A percentile compares a stretch with the other conserved stretches of the same genome.
Evolutionary conservation across 2,329 filamentous ascomycete genomes (phyloP).

Genomic region (Rosellinia necatrix): DNA sequence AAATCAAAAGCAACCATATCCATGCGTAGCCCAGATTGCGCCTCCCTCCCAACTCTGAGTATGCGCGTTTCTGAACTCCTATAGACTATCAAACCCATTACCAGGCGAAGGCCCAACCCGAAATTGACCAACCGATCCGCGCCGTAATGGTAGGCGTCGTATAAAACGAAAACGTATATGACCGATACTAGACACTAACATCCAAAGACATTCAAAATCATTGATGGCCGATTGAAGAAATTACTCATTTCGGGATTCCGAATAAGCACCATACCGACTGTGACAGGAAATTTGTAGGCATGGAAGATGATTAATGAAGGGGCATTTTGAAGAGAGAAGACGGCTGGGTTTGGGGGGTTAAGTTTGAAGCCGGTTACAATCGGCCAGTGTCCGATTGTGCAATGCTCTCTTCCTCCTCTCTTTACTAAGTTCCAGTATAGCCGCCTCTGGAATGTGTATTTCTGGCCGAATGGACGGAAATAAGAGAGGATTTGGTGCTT

Average conservation of each 20-base stretch:
- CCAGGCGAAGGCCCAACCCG: background rate
- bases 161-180: conserved; percentile 4
- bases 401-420: background rate
- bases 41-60: background rate
- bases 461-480: background rate
- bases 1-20: background rate
- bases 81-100: background rate
- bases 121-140: background rate
- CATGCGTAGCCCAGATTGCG: background rate
- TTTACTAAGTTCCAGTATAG: background rate
- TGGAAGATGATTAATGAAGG: background rate
- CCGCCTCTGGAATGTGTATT: background rate
- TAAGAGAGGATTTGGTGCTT: background rate
- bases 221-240: background rate
- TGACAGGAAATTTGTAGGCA: background rate
- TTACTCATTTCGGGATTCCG: background rate
- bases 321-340: background rate
- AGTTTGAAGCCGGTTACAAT: background rate
- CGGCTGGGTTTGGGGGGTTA: conserved; percentile 4
- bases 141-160: background rate
- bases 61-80: conserved; percentile 17
- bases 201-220: background rate
- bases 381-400: background rate
- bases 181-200: conserved; percentile 15
- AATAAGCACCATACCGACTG: conserved; percentile 3